A percentile compares a stretch with the other conserved stretches of the same genome.
phyloP scores from a whole-genome alignment of 2,329 filamentous ascomycete species.

The Chalara sp. region DNA sequence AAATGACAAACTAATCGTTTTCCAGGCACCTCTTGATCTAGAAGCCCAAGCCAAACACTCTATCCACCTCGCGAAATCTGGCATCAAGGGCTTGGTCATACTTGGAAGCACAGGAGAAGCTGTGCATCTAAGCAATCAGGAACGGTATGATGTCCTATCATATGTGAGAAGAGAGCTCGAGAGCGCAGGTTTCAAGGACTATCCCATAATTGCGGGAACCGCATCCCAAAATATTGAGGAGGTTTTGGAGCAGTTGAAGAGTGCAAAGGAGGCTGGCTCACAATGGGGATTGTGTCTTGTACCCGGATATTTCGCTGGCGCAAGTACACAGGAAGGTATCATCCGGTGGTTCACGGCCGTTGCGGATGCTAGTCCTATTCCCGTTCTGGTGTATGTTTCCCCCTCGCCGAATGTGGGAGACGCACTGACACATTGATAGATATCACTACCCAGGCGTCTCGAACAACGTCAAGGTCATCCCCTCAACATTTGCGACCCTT shows the following conservation, averaged over 20 bases:
- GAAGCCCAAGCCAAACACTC: conserved; percentile 51
- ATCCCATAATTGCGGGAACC: conserved; percentile 54
- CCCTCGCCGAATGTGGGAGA: neutral
- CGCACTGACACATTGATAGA: conserved; percentile 17
- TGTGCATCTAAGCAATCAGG: conserved; percentile 49
- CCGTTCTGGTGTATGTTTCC: conserved; percentile 46
- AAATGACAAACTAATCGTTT: neutral
- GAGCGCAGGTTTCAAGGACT: conserved; percentile 47
- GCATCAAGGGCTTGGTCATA: conserved; percentile 54
- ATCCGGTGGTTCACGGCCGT: conserved; percentile 54
- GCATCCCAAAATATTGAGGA: conserved; percentile 50
- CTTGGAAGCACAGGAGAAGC: conserved; percentile 59
- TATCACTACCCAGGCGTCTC: conserved; percentile 58
- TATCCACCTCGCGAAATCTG: conserved; percentile 50
- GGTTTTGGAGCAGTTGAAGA: conserved; percentile 41
- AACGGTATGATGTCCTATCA: conserved; percentile 47
- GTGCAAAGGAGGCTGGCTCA: conserved; percentile 48
- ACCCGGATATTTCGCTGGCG: conserved; percentile 58
- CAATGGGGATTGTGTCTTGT: conserved; percentile 58
- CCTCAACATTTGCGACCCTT: conserved; percentile 49
- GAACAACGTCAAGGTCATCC: conserved; percentile 54
- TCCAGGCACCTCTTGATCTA: conserved; percentile 40
- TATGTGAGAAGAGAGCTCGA: conserved; percentile 47
- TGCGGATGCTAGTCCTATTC: conserved; percentile 53
- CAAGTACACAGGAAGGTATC: conserved; percentile 51